Evolutionary conservation across 164 flowering plant genomes (phyloP).

Genomic region (Tinospora cordifolia): DNA sequence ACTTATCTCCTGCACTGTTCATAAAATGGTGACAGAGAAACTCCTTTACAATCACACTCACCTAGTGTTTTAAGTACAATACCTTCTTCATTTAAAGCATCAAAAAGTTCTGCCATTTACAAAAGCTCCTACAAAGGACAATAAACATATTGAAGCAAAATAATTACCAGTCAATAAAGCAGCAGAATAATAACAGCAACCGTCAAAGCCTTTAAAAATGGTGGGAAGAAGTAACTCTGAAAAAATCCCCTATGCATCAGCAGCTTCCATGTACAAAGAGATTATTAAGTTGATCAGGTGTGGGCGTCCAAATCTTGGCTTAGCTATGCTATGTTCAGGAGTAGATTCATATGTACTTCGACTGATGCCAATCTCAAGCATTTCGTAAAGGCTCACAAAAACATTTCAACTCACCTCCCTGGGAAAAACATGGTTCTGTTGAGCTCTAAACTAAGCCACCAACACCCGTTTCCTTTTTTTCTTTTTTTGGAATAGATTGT

Average conservation of each 20-base stretch:
- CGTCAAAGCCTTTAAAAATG: no score
- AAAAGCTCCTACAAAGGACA: no score
- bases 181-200: no score
- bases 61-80: no score
- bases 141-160: no score
- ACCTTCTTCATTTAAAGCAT: no score
- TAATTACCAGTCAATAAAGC: no score
- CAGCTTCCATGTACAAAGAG: neutral
- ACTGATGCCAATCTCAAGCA: neutral
- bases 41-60: no score
- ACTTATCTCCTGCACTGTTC: no score
- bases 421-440: neutral
- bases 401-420: neutral
- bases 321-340: neutral
- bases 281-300: neutral
- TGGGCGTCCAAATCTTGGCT: neutral
- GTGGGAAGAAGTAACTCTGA: no score
- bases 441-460: neutral
- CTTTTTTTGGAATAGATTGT: neutral
- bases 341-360: neutral
- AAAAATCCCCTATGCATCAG: neutral
- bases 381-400: neutral
- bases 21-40: no score
- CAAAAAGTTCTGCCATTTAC: no score
- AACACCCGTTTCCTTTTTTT: neutral